Evolutionary conservation across 108 stramenopile species (phyloP), one percentile per base, ranked within the genome.

Genomic region (Nitzschia inconspicua): DNA sequence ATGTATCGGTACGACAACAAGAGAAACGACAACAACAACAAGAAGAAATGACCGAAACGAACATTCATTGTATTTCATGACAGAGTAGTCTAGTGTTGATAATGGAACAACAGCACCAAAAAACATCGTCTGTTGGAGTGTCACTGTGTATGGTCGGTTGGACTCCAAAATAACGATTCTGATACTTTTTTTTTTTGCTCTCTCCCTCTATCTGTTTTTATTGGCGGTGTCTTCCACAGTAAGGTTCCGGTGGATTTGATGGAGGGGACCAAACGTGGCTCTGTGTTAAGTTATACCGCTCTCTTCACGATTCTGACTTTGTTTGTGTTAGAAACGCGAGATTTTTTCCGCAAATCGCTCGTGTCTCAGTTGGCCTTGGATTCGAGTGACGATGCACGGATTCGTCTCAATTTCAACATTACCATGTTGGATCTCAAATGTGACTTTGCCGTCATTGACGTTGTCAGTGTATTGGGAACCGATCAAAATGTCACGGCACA

Each of bases 401-500:
- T 95, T 35, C 76, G 91, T 3, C 71, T 96, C 43, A 96, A 96
- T 64, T 96, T 96, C 76, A 92, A 96, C 50, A 86, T 96, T 11
- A 94, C 95, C 57, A 88, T 91, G 90, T 76, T 91, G 77, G 91
- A 91, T 72, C 60, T 96, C 8, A 77, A 75, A 40, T 96, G 95
- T 49, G 95, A 96, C 0, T 96, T 65, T 59, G 87, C 89, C 37
- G 83, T 88, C 10, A 75, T 96, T 53, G 95, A 92, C 61, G 85
- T 84, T 16, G 78, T 52, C 44, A 72, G 57, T 52, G 76, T 73
- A 0, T 47, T 93, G 61, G 97, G 98, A 29, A 95, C 91, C 6
- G 85, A 95, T 73, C 89, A 95, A 62, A 96, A 97, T 75, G 89
- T 98, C 20, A 92, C 94, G 14, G 57, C 84, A 25, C 93, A 96